Base-by-base conservation (phyloP, 768 basidiomycete genomes). In the Tricholoma terreum region DNA sequence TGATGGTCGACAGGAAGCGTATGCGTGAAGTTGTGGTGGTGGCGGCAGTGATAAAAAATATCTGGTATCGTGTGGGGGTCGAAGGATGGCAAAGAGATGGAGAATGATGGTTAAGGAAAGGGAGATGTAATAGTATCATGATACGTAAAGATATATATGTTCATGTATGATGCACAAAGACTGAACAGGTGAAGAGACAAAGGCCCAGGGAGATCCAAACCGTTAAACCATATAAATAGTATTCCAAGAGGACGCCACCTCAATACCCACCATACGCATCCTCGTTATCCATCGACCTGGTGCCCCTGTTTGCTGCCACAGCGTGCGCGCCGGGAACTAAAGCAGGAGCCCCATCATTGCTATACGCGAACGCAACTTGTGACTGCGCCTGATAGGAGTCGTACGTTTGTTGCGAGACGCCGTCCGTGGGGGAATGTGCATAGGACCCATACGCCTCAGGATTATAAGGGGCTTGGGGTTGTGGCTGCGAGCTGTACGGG, bases 401-500 rank as follows among this genome's bases (percentile, higher is more conserved):
- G 52, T 61, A 64, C 6, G 59, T 56, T 52, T 71, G 69, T 22
- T 65, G 60, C 50, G 66, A 69, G 43, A 70, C 71, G 58, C n/a
- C 62, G 22, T 65, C 74, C 56, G 76, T 58, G 21, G 66, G 60
- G 8, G 70, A 65, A 56, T 76, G 76, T 6, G 72, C 74, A 53
- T 77, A 78, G 17, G 73, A 74, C 2, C 75, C 75, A 61, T 79
- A 80, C 0, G 74, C 75, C 53, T 80, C 77, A 15, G 74, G 65
- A 54, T 79, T 75, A 61, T 77, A 79, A 14, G 70, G 57, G 3
- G 58, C 61, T 60, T 78, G 76, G 6, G 59, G 58, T 52, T 74
- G 72, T 6, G 79, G 77, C 52, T 80, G 68, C 2, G 75, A 69
- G 61, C 75, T 75, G 63, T 77, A 80, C 7, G 72, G 69, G 27